Percentiles rank a stretch among this genome's conserved stretches.
Conservation (phyloP, 2,329 filamentous ascomycete genomes). For the Sclerotinia nivalis region DNA sequence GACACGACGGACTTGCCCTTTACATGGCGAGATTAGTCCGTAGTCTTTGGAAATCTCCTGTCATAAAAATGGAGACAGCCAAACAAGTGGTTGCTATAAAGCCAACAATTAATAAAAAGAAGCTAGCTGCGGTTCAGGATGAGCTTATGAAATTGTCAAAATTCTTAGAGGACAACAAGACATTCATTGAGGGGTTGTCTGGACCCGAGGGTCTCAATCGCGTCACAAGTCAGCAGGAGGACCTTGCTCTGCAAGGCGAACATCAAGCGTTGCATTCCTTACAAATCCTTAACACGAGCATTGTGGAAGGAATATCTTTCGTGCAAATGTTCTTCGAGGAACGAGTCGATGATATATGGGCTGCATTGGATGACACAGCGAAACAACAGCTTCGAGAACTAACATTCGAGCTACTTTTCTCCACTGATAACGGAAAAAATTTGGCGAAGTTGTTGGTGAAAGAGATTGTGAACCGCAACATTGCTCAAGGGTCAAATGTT, state of each 20-base stretch:
- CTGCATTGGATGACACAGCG: slow-evolving; percentile 68
- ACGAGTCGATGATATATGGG: slow-evolving; percentile 82
- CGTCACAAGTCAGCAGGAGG: slow-evolving; percentile 80
- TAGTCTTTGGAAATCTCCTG: slow-evolving; percentile 79
- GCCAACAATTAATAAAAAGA: slow-evolving; percentile 66
- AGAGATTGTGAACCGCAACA: slow-evolving; percentile 96
- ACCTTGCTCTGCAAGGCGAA: slow-evolving; percentile 88
- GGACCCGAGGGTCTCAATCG: slow-evolving; percentile 82
- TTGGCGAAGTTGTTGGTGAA: slow-evolving; percentile 94
- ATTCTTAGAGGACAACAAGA: slow-evolving; percentile 85
- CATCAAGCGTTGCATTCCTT: slow-evolving; percentile 89
- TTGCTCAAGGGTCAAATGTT: slow-evolving; percentile 93
- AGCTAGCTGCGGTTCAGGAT: slow-evolving; percentile 75
- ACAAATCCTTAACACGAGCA: slow-evolving; percentile 81
- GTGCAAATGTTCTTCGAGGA: slow-evolving; percentile 94
- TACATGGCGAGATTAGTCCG: slow-evolving; percentile 88
- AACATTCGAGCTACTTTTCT: slow-evolving; percentile 87
- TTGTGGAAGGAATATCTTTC: slow-evolving; percentile 96
- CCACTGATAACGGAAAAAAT: slow-evolving; percentile 75
- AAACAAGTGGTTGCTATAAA: slow-evolving; percentile 63
- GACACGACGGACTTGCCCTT: slow-evolving; percentile 83
- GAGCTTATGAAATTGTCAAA: slow-evolving; percentile 75
- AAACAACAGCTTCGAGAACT: slow-evolving; percentile 71
- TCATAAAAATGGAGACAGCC: slow-evolving; percentile 60
- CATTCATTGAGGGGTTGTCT: slow-evolving; percentile 90